Base-by-base conservation (phyloP, 176 grass and related monocot genomes). In the Triticum urartu region DNA sequence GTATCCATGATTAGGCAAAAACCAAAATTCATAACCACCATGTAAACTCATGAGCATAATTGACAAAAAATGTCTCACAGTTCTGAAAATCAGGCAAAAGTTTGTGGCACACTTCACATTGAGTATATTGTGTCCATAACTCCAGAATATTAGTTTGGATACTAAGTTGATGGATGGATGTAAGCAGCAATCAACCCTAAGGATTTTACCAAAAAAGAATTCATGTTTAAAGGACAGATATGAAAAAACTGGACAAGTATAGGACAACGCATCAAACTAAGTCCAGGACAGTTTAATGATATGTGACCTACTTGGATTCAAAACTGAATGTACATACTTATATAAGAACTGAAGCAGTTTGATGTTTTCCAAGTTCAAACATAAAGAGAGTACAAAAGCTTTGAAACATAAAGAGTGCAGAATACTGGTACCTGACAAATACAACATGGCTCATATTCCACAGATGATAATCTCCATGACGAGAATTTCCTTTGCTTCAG, bases 371-470 rank as follows among this genome's bases (percentile, higher is more conserved):
- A 47, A 72, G 64, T 65, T 60, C 64, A 4, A 56, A 64, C 1
- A 10, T n/a, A 36, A 71, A 5, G 35, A 38, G 36, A 52, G 25
- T 52, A 7, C 72, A 54, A 47, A 76, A 76, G 26, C 24, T 30
- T 3, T 4, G 11, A 81, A 68, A 20, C n/a, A 3, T 34, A 45
- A 79, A 84, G 42, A 61, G 8, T 18, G 65, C 26, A 30, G 68
- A n/a, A 86, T 18, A 67, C 72, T 54, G 50, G 59, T 97, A 97
- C 94, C 94, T 90, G 94, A 42, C 94, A 97, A 78, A 97, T 92
- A 87, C 92, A 97, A 45, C 94, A 97, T 33, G 94, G 90, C 60
- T 94, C 89, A 34, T 61, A 59, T 79, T 90, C 88, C 14, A 54
- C 32, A 47, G 68, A 91, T 84, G 88, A 75, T 35, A 82, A 87